These are phyloP conservation scores for Exophiala sp. DNA, from an alignment of 2,329 filamentous ascomycete species.

Conservation along the genomic window DNA sequence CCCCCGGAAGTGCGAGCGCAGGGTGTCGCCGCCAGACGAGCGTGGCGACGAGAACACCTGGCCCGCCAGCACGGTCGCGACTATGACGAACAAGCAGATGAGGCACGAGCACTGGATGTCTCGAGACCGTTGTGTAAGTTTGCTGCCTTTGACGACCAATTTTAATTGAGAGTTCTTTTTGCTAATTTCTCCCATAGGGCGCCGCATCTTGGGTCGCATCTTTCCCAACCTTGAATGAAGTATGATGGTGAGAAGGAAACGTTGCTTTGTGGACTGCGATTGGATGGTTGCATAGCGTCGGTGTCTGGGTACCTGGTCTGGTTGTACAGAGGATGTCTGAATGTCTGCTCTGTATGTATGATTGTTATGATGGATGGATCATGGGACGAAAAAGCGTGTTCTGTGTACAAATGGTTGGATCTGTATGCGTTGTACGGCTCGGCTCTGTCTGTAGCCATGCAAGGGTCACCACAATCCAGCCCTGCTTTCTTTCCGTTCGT, in stretches of 20 bases:
- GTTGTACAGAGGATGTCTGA: not conserved
- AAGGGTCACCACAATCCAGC: too few species aligned
- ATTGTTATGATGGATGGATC: too few species aligned
- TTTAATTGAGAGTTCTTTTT: not conserved
- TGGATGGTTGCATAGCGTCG: constrained; percentile 19
- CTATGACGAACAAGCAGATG: constrained; percentile 22
- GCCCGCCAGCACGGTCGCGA: constrained; percentile 21
- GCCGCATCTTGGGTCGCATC: constrained; percentile 19
- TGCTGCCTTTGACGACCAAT: not conserved
- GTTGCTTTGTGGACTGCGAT: not conserved
- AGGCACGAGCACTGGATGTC: constrained; percentile 17
- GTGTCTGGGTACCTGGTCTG: constrained; percentile 4
- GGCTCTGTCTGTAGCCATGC: too few species aligned
- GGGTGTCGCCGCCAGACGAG: constrained; percentile 24
- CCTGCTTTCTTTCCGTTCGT: too few species aligned
- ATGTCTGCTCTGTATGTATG: too few species aligned
- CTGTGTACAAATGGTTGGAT: too few species aligned
- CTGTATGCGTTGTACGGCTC: too few species aligned
- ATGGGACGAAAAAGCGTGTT: constrained; percentile 7
- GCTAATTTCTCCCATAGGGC: constrained; percentile 17
- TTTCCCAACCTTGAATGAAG: constrained; percentile 18
- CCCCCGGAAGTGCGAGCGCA: constrained; percentile 24
- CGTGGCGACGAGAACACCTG: constrained; percentile 25
- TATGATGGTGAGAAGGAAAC: not conserved
- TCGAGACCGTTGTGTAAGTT: constrained; percentile 24